Percentiles rank a stretch among this genome's conserved stretches.
These are phyloP conservation scores for Aspergillus carlsbadensis DNA, from an alignment of 495 filamentous ascomycete species.

Conservation along the genomic window DNA sequence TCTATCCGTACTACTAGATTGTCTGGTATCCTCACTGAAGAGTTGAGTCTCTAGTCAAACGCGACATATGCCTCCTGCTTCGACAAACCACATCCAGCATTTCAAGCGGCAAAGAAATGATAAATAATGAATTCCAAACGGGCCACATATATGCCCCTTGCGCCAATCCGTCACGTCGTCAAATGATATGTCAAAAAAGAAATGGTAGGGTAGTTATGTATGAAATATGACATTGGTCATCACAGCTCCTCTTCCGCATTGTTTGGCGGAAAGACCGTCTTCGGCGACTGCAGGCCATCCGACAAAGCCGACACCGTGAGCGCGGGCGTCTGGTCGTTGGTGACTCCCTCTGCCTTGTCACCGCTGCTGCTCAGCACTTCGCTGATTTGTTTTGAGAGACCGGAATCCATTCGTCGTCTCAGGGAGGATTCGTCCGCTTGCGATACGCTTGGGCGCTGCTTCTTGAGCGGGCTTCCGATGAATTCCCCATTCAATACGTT, in stretches of 20 bases:
- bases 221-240: background rate
- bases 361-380: conserved; percentile 1
- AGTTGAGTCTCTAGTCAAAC: conserved; percentile 8
- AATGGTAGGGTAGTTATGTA: background rate
- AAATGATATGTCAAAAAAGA: conserved; percentile 6
- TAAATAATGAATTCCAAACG: conserved; percentile 6
- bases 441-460: conserved; percentile 71
- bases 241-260: conserved; percentile 42
- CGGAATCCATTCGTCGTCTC: conserved; percentile 46
- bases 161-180: conserved; percentile 23
- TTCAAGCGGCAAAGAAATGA: conserved; percentile 4
- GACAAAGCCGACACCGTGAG: background rate
- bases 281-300: conserved; percentile 9
- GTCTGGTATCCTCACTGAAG: conserved; percentile 6
- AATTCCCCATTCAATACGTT: conserved; percentile 46
- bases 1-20: conserved; percentile 6
- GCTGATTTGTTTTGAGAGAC: conserved; percentile 38
- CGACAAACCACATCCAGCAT: conserved; percentile 6
- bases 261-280: conserved; percentile 3
- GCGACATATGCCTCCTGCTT: conserved; percentile 7
- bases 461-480: conserved; percentile 81
- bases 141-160: conserved; percentile 12
- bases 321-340: background rate
- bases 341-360: background rate
- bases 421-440: conserved; percentile 56